Conservation (phyloP, 192 early-diverging fungal genomes). For the Backusella liffmaniae region DNA sequence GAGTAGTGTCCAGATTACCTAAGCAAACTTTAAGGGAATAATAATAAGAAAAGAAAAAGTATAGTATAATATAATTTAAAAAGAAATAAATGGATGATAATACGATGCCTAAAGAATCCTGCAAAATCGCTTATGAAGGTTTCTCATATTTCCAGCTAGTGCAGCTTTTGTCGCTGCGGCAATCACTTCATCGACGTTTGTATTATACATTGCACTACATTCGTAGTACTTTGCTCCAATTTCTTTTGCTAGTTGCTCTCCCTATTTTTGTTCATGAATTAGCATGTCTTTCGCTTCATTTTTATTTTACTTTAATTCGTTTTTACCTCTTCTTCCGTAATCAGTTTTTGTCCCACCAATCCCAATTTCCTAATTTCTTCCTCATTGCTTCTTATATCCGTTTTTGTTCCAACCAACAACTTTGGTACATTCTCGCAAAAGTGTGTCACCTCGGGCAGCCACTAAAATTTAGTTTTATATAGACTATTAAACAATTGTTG, state of each 20-base stretch:
- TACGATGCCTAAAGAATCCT: neutral
- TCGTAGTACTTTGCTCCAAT: constrained; percentile 51
- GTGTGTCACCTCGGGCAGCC: constrained; percentile 50
- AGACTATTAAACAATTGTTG: neutral
- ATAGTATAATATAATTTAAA: neutral
- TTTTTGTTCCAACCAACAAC: constrained; percentile 52
- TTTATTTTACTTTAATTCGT: neutral
- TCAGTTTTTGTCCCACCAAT: constrained; percentile 33
- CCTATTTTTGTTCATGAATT: constrained; percentile 26
- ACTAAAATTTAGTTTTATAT: constrained; percentile 23
- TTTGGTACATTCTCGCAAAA: constrained; percentile 46
- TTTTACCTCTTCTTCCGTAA: constrained; percentile 38
- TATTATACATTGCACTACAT: constrained; percentile 48
- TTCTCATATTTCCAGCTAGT: constrained; percentile 40
- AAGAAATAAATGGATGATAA: neutral
- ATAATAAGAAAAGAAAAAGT: neutral
- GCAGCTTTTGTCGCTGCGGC: constrained; percentile 44
- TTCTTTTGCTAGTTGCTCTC: constrained; percentile 40
- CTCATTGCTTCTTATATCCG: constrained; percentile 39
- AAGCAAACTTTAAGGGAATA: neutral
- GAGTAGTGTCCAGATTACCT: too few relatives aligned
- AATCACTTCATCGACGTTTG: constrained; percentile 46
- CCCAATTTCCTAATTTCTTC: constrained; percentile 26
- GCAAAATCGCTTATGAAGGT: constrained; percentile 44
- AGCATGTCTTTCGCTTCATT: neutral